Percentiles rank a stretch among this genome's conserved stretches.
Evolutionary conservation across 305 asterid species (phyloP).

Genomic region (Fraxinus xanthoxyloides): DNA sequence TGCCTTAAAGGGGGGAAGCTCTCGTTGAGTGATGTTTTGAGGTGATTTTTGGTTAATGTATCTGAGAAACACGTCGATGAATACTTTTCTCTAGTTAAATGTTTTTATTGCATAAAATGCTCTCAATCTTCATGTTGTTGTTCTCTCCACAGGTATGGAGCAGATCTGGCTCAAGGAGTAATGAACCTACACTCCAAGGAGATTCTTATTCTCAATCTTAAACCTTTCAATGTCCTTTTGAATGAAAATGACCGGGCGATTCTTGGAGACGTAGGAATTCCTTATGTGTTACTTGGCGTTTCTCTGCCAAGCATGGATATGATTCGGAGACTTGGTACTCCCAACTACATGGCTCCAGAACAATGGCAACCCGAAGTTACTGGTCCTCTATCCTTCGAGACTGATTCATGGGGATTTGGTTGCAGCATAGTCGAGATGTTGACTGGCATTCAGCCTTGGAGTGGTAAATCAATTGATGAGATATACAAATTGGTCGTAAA

Average conservation of each 20-base stretch:
- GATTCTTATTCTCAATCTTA: slow-evolving; percentile 74
- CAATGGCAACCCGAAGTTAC: slow-evolving; percentile 92
- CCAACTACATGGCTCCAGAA: slow-evolving; percentile 95
- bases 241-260: slow-evolving; percentile 56
- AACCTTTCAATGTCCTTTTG: slow-evolving; percentile 79
- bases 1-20: slow-evolving; percentile 63
- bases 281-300: slow-evolving; percentile 60
- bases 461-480: slow-evolving; percentile 71
- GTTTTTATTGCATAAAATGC: not conserved
- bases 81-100: not conserved
- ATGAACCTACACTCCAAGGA: slow-evolving; percentile 79
- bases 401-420: slow-evolving; percentile 96
- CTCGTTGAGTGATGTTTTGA: slow-evolving; percentile 66
- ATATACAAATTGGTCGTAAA: slow-evolving; percentile 56
- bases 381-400: slow-evolving; percentile 82
- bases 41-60: slow-evolving; percentile 41
- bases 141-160: slow-evolving; percentile 61
- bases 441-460: slow-evolving; percentile 86
- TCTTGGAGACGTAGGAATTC: slow-evolving; percentile 74
- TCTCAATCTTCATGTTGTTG: not conserved
- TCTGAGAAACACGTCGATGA: slow-evolving; percentile 5
- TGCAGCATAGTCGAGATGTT: slow-evolving; percentile 91
- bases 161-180: slow-evolving; percentile 82
- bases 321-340: slow-evolving; percentile 74
- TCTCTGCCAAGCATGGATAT: slow-evolving; percentile 57